Base-by-base conservation (phyloP, 2,329 filamentous ascomycete species). In the Penicillium brevicompactum region DNA sequence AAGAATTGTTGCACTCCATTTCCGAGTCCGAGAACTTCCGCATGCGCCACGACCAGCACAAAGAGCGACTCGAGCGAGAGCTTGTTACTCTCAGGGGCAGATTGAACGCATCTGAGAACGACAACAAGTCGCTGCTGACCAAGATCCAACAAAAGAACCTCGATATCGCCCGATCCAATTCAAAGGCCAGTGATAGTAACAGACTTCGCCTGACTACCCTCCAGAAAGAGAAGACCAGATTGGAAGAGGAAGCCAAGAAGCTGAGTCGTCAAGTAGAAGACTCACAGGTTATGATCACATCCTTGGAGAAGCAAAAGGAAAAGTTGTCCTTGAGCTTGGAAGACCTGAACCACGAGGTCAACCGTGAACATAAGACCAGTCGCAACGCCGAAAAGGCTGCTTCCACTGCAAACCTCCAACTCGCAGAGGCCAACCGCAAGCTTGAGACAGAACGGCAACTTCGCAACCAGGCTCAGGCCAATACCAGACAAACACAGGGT, bases 111-210 rank as follows among this genome's bases (percentile, higher is more conserved):
- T 97, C 93, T 0, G 93, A 99, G 72, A 97, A 97, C 66, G 93
- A 97, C 75, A 97, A 97, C 67, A 88, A 91, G 49, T 88, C 92
- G 5, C 80, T 99, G n/a, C 82, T 97, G 62, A 97, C 97, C 78
- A 97, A 97, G 75, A 82, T 99, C 16, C 93, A 97, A 68, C 93
- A 97, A 68, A 97, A 97, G 79, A 94, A 95, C 30, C 83, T 99
- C 6, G 93, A 99, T 70, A 95, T 99, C 72, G 93, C 93, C 40
- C 86, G 94, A 44, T 94, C 93, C 0, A 91, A 86, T 57, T 96
- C 92, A 5, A 88, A 88, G 56, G 93, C 90, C 30, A 92, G 85
- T 58, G 93, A 97, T 64, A 90, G 87, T 31, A 90, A 92, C 45
- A 87, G 92, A 37, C 83, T 87, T 2, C 89, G 94, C 62, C 80